These are phyloP conservation scores for Lipomyces sp. DNA, from an alignment of 805 yeast species.

Conservation along the genomic window DNA sequence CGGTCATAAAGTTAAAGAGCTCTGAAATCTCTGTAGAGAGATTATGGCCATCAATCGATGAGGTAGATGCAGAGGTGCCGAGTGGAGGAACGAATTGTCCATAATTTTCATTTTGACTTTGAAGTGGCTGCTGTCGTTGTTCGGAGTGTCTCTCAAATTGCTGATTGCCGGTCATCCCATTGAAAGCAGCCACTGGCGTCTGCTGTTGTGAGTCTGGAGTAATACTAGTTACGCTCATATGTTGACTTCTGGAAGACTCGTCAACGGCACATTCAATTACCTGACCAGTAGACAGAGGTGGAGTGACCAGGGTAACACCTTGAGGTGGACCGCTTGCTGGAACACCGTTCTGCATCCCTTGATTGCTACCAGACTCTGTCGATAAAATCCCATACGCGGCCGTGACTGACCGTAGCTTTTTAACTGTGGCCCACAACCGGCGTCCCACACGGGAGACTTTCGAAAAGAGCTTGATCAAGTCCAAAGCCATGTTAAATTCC, in stretches of 20 bases:
- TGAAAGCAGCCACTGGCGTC: neutral
- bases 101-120: neutral
- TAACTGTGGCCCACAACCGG: constrained; percentile 31
- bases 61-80: neutral
- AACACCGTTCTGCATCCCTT: neutral
- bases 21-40: constrained; percentile 15
- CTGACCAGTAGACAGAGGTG: neutral
- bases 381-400: neutral
- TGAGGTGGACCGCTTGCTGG: neutral
- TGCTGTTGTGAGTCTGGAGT: neutral
- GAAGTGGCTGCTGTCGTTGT: neutral
- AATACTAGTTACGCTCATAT: neutral
- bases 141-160: neutral
- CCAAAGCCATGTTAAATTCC: constrained; percentile 38
- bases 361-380: neutral
- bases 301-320: neutral
- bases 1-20: constrained; percentile 11
- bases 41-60: constrained; percentile 6
- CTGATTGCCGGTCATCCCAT: neutral
- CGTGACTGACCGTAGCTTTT: constrained; percentile 19
- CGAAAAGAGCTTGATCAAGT: constrained; percentile 36
- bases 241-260: neutral
- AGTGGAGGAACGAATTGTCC: neutral
- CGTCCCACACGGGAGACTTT: constrained; percentile 28
- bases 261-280: neutral